Percentiles rank a stretch among this genome's conserved stretches.
Evolutionary conservation across 1,284 basidiomycete genomes (phyloP).

Genomic region (Acaromyces ingoldii): DNA sequence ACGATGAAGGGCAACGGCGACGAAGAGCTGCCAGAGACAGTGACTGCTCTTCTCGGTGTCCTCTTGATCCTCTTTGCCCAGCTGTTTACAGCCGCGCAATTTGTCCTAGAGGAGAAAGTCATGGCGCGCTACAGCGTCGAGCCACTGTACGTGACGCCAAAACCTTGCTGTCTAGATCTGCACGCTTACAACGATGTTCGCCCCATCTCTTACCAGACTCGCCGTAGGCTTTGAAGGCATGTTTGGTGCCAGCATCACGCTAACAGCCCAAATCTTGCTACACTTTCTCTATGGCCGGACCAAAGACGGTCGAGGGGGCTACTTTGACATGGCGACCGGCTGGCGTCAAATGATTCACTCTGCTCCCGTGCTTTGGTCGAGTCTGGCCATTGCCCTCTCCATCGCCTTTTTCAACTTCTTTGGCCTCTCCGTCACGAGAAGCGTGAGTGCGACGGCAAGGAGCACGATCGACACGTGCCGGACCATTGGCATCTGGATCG

Average conservation of each 20-base stretch:
- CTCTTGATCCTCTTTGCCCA: slow-evolving; percentile 94
- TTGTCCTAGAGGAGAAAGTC: slow-evolving; percentile 79
- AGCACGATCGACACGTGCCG: slow-evolving; percentile 87
- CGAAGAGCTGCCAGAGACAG: slow-evolving; percentile 31
- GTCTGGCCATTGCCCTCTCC: slow-evolving; percentile 58
- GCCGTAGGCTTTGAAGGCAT: slow-evolving; percentile 92
- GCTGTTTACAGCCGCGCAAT: slow-evolving; percentile 84
- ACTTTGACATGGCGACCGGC: slow-evolving; percentile 86
- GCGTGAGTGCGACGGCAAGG: slow-evolving; percentile 51
- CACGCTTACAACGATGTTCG: too few species aligned
- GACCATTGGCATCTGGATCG: slow-evolving; percentile 73
- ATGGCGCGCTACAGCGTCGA: slow-evolving; percentile 79
- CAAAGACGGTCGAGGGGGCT: slow-evolving; percentile 62
- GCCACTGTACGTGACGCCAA: slow-evolving; percentile 62
- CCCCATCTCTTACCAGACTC: slow-evolving; percentile 50
- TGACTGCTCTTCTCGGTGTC: slow-evolving; percentile 59
- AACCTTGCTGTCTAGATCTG: too few species aligned
- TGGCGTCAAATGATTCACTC: slow-evolving; percentile 82
- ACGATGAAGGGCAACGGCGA: slow-evolving; percentile 16
- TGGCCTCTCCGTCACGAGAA: slow-evolving; percentile 78
- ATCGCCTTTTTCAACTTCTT: slow-evolving; percentile 97
- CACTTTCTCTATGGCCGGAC: slow-evolving; percentile 56
- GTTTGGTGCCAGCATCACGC: slow-evolving; percentile 76
- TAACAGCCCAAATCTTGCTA: slow-evolving; percentile 70
- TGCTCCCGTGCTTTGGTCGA: slow-evolving; percentile 70